Percentiles rank a stretch among this genome's conserved stretches.
Evolutionary conservation across 2,329 filamentous ascomycete species (phyloP).

Genomic region (Fusarium multiceps): DNA sequence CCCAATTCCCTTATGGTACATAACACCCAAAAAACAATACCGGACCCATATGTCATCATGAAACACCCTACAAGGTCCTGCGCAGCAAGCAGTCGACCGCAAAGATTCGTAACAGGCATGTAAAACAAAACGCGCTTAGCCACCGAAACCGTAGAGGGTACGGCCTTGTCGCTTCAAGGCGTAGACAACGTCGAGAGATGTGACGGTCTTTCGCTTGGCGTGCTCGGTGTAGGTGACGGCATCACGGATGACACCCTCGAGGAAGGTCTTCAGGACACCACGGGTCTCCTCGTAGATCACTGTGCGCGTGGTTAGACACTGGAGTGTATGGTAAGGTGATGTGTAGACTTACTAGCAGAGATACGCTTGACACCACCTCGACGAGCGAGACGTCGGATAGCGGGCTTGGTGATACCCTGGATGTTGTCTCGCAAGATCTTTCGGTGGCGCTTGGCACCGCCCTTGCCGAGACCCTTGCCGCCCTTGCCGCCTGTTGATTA

Average conservation of each 20-base stretch:
- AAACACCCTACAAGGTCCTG: slow-evolving; percentile 51
- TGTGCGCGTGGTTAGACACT: slow-evolving; percentile 71
- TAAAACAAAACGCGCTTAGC: slow-evolving; percentile 64
- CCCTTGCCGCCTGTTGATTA: slow-evolving; percentile 81
- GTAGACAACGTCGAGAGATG: slow-evolving; percentile 76
- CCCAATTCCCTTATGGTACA: slow-evolving; percentile 58
- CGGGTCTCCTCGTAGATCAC: slow-evolving; percentile 85
- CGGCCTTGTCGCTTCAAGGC: slow-evolving; percentile 76
- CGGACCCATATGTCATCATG: slow-evolving; percentile 57
- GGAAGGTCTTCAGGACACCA: slow-evolving; percentile 81
- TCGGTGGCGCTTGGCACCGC: slow-evolving; percentile 97
- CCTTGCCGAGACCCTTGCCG: slow-evolving; percentile 98
- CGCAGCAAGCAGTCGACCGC: slow-evolving; percentile 34
- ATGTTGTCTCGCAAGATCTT: slow-evolving; percentile 99
- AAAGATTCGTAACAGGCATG: slow-evolving; percentile 54
- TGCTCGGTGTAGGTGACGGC: slow-evolving; percentile 83
- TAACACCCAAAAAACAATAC: slow-evolving; percentile 58
- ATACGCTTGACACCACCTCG: slow-evolving; percentile 99
- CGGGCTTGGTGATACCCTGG: slow-evolving; percentile 98
- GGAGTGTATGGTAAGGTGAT: rapidly evolving
- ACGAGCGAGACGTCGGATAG: slow-evolving; percentile 96
- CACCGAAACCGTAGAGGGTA: slow-evolving; percentile 90
- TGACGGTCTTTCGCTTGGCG: slow-evolving; percentile 85
- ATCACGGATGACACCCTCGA: slow-evolving; percentile 80
- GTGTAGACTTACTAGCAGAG: slow-evolving; percentile 78